Conservation (phyloP, 2,329 filamentous ascomycete genomes). For the Penicillium sp. region DNA sequence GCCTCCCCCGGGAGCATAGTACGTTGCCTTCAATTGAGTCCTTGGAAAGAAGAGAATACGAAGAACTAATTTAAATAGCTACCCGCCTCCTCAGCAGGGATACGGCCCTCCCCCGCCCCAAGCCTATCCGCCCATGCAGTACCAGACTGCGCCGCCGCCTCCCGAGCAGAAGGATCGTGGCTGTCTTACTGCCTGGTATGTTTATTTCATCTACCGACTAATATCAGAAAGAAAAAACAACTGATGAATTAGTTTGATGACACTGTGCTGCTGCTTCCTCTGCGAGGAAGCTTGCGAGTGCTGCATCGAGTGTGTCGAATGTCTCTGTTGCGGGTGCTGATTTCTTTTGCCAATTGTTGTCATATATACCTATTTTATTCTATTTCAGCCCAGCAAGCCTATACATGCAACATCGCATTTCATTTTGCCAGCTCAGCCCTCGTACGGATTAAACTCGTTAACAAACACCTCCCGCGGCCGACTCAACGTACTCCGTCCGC, state of each 20-base stretch:
- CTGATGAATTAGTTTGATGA: slow-evolving; percentile 21
- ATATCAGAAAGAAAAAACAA: neutral
- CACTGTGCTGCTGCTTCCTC: slow-evolving; percentile 29
- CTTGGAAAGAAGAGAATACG: neutral
- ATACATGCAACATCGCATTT: neutral
- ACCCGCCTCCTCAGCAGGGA: slow-evolving; percentile 19
- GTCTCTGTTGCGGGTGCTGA: slow-evolving; percentile 26
- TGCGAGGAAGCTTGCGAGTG: slow-evolving; percentile 29
- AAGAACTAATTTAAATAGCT: slow-evolving; percentile 11
- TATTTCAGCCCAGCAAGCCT: too few species aligned
- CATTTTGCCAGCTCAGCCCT: neutral
- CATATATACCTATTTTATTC: slow-evolving; percentile 1
- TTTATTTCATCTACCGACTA: neutral
- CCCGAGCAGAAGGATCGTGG: slow-evolving; percentile 25
- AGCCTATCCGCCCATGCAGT: slow-evolving; percentile 25
- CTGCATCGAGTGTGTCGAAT: slow-evolving; percentile 25
- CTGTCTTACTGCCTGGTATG: slow-evolving; percentile 26
- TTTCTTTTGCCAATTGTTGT: slow-evolving; percentile 1
- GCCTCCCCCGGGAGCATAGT: slow-evolving; percentile 18
- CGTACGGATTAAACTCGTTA: slow-evolving; percentile 23
- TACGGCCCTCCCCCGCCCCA: slow-evolving; percentile 18
- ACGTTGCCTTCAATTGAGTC: neutral
- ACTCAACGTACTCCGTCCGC: slow-evolving; percentile 36
- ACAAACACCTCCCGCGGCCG: slow-evolving; percentile 21
- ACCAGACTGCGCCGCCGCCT: slow-evolving; percentile 22